Conservation (phyloP, 768 basidiomycete species). For the Mycena polygramma region DNA sequence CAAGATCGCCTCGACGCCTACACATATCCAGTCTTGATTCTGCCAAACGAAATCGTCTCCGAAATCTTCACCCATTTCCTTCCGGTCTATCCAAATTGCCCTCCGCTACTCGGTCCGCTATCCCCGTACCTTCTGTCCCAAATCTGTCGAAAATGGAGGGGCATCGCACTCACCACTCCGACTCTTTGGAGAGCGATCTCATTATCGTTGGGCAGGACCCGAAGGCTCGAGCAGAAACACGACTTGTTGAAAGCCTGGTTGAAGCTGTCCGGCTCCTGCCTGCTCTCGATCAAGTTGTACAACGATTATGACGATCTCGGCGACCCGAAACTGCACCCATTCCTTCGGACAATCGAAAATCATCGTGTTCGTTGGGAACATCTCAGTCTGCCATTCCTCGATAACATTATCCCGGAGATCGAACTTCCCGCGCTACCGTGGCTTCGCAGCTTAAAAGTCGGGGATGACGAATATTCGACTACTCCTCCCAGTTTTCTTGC, state of each 20-base stretch:
- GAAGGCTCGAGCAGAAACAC: not conserved
- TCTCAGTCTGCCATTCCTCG: not conserved
- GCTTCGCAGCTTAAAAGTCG: not conserved
- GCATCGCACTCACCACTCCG: slow-evolving; percentile 6
- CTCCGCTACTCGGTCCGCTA: not conserved
- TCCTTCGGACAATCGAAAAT: not conserved
- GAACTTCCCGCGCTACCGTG: not conserved
- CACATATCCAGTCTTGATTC: slow-evolving; percentile 11
- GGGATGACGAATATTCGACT: not conserved
- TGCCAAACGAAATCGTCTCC: slow-evolving; percentile 9
- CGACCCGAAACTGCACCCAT: not conserved
- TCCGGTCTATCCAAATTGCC: slow-evolving; percentile 4
- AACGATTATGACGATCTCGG: not conserved
- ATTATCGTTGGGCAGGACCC: not conserved
- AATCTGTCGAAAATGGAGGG: slow-evolving; percentile 16
- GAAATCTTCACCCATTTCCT: slow-evolving; percentile 19
- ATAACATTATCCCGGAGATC: not conserved
- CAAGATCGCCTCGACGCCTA: not conserved
- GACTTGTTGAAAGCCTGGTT: not conserved
- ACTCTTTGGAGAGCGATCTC: slow-evolving; percentile 12
- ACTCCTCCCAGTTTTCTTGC: not conserved
- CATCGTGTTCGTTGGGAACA: not conserved
- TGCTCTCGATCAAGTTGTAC: not conserved
- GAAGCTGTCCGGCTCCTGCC: not conserved
- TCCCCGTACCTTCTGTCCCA: not conserved